These are phyloP conservation scores for Extremus antarcticus DNA, from an alignment of 495 filamentous ascomycete genomes.

Conservation along the genomic window DNA sequence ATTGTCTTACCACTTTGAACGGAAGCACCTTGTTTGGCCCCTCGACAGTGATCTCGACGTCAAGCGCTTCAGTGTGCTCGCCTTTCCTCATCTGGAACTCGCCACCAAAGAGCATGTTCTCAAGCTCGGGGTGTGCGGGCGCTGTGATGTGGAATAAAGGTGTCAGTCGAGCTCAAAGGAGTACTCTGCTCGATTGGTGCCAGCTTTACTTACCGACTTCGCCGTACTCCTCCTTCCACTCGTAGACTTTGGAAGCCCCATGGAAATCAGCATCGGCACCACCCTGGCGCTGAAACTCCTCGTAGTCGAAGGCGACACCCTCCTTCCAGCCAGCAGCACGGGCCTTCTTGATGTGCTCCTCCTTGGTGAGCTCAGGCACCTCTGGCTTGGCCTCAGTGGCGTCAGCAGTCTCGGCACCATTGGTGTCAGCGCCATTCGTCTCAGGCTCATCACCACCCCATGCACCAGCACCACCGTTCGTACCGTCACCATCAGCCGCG, in stretches of 20 bases:
- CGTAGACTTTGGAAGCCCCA: conserved; percentile 49
- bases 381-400: background rate
- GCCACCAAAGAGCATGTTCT: conserved; percentile 58
- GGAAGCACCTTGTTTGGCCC: conserved; percentile 43
- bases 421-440: background rate
- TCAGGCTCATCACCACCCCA: background rate
- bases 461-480: background rate
- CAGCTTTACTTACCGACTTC: conserved; percentile 54
- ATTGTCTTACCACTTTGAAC: conserved; percentile 35
- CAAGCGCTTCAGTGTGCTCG: conserved; percentile 32
- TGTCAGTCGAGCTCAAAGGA: too few species aligned
- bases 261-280: conserved; percentile 5
- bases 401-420: background rate
- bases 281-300: conserved; percentile 6
- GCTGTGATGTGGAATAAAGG: too few species aligned
- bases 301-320: conserved; percentile 13
- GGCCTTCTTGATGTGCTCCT: conserved; percentile 6
- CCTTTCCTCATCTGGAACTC: conserved; percentile 37
- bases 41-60: conserved; percentile 50
- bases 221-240: conserved; percentile 76
- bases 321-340: conserved; percentile 13
- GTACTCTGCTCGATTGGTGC: too few species aligned
- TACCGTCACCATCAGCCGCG: conserved; percentile 15
- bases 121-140: conserved; percentile 54
- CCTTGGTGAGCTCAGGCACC: background rate